phyloP scores from a whole-genome alignment of 495 filamentous ascomycete genomes.

The Cercophora sp. region DNA sequence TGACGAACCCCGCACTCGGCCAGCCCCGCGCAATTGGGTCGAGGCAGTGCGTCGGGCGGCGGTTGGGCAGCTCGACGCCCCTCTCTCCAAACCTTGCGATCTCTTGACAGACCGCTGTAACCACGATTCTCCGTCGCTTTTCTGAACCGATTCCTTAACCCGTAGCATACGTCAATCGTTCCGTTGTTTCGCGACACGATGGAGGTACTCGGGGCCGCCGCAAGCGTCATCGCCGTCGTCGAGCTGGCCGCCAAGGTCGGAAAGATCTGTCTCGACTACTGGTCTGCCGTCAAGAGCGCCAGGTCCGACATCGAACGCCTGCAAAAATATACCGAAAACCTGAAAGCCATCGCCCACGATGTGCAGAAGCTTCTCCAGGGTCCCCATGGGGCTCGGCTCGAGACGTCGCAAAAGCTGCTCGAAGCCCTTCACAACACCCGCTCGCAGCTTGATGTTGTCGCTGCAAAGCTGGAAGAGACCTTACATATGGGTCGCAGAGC shows the following conservation, averaged over 20 bases:
- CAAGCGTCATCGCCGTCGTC: conserved; percentile 36
- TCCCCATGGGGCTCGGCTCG: conserved; percentile 7
- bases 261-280: conserved; percentile 29
- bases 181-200: conserved; percentile 1
- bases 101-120: not conserved
- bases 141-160: not conserved
- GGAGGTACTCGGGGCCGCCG: conserved; percentile 15
- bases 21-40: conserved; percentile 4
- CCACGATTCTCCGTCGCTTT: conserved; percentile 1
- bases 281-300: conserved; percentile 31
- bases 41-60: not conserved
- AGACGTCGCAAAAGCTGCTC: conserved; percentile 11
- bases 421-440: conserved; percentile 24
- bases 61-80: conserved; percentile 1
- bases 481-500: conserved; percentile 26
- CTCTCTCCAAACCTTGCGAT: not conserved
- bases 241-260: conserved; percentile 30
- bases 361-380: conserved; percentile 12
- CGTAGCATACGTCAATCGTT: not conserved
- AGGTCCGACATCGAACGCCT: conserved; percentile 33
- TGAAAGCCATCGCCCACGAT: conserved; percentile 15
- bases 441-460: conserved; percentile 22
- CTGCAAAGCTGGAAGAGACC: conserved; percentile 25
- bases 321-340: conserved; percentile 20
- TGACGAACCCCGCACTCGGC: not conserved